Percentiles rank a stretch among this genome's conserved stretches.
phyloP scores from a whole-genome alignment of 2,329 filamentous ascomycete genomes.

The Pseudogymnoascus sp. region DNA sequence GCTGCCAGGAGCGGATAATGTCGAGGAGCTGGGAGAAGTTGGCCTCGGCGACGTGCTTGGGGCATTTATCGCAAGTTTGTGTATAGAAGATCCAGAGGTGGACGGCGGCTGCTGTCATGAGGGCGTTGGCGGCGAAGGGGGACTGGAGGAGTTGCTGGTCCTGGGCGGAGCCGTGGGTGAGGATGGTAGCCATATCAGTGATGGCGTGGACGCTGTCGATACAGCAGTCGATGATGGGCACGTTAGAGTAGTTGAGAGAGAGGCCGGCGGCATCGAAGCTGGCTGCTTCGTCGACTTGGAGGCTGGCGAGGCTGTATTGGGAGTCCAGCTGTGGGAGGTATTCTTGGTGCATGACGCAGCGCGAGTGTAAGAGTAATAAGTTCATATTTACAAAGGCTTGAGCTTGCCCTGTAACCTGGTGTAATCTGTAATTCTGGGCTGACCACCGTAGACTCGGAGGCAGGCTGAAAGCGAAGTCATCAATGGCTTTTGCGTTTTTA shows the following conservation, averaged over 20 bases:
- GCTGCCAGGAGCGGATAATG: slow-evolving; percentile 10
- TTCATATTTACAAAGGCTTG: slow-evolving; percentile 12
- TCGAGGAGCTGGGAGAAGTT: not conserved
- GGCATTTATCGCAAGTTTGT: slow-evolving; percentile 6
- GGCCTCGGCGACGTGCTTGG: slow-evolving; percentile 1
- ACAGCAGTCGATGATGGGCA: not conserved
- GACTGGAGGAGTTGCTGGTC: slow-evolving; percentile 7
- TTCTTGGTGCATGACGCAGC: slow-evolving; percentile 12
- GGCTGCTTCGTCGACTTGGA: not conserved
- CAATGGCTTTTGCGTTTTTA: not conserved
- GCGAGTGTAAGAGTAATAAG: slow-evolving; percentile 10
- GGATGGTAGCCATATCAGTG: slow-evolving; percentile 3
- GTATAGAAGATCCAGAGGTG: slow-evolving; percentile 8
- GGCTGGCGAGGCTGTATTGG: slow-evolving; percentile 10
- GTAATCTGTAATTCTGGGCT: slow-evolving; percentile 9
- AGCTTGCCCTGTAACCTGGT: slow-evolving; percentile 13
- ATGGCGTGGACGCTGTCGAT: not conserved
- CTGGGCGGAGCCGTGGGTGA: not conserved
- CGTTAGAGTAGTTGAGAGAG: slow-evolving; percentile 1
- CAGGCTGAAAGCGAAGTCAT: not conserved
- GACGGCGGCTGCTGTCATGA: slow-evolving; percentile 1
- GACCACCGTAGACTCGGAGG: slow-evolving; percentile 4
- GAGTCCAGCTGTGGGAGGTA: slow-evolving; percentile 13
- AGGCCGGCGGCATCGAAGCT: slow-evolving; percentile 8
- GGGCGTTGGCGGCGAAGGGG: slow-evolving; percentile 7